Percentiles rank a stretch among this genome's conserved stretches.
Evolutionary conservation across 202 grass and related monocot species (phyloP).

Genomic region (Zizania palustris): DNA sequence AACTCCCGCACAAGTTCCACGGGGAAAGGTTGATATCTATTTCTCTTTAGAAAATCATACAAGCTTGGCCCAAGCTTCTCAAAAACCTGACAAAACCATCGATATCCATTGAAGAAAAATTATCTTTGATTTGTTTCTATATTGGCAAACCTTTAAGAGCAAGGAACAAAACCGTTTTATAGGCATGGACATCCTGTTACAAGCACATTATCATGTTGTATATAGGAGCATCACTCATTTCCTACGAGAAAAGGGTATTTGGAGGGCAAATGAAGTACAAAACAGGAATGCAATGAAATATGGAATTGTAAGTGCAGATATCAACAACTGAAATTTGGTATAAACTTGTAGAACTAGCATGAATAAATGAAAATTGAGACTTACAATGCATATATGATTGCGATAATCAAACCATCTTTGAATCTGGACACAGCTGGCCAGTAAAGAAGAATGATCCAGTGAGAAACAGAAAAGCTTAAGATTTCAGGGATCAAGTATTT

Average conservation of each 20-base stretch:
- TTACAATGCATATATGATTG: constrained; percentile 95
- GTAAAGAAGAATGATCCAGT: constrained; percentile 26
- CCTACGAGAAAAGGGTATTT: constrained; percentile 5
- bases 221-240: constrained; percentile 20
- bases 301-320: constrained; percentile 4
- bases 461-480: constrained; percentile 28
- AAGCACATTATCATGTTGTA: constrained; percentile 24
- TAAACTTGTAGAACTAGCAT: constrained; percentile 22
- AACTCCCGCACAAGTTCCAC: constrained; percentile 99
- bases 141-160: constrained; percentile 58
- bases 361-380: constrained; percentile 43
- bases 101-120: constrained; percentile 83
- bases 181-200: constrained; percentile 29
- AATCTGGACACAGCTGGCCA: constrained; percentile 86
- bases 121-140: constrained; percentile 57
- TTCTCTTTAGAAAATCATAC: constrained; percentile 99
- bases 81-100: constrained; percentile 97
- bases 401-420: constrained; percentile 93
- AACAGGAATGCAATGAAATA: neutral
- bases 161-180: constrained; percentile 42
- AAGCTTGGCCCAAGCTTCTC: constrained; percentile 99
- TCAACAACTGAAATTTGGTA: constrained; percentile 22
- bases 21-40: constrained; percentile 98
- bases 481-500: constrained; percentile 21
- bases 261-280: constrained; percentile 18